Percentiles rank a stretch among this genome's conserved stretches.
Conservation (phyloP, 148 eudicot genomes). For the Chenopodium quinoa region DNA sequence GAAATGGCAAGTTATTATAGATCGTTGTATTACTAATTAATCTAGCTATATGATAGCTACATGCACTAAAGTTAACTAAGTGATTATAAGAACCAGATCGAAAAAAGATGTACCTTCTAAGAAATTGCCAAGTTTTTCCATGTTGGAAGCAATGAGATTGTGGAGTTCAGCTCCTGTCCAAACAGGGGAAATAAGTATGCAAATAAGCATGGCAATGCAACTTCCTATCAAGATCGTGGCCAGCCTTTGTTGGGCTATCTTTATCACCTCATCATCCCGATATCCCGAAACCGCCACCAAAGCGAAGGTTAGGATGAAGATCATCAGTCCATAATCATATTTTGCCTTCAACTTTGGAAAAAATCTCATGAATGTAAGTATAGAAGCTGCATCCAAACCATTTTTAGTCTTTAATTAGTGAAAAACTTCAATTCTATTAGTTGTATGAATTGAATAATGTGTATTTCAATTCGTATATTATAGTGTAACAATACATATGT, state of each 20-base stretch:
- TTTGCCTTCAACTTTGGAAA: slow-evolving; percentile 39
- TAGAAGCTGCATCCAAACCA: slow-evolving; percentile 18
- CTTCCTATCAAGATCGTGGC: slow-evolving; percentile 35
- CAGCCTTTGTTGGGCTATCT: slow-evolving; percentile 30
- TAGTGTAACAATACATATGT: too few species aligned
- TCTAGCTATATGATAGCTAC: neutral
- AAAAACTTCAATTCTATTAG: too few species aligned
- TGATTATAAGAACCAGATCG: too few species aligned
- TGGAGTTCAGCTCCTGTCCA: slow-evolving; percentile 42
- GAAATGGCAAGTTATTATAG: too few species aligned
- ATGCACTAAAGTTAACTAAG: too few species aligned
- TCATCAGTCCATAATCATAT: slow-evolving; percentile 35
- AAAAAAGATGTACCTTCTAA: slow-evolving; percentile 9
- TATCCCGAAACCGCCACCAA: slow-evolving; percentile 38
- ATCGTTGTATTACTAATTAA: too few species aligned
- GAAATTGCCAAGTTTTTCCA: slow-evolving; percentile 24
- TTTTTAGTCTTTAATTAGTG: too few species aligned
- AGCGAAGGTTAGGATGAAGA: slow-evolving; percentile 38
- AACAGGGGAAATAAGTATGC: slow-evolving; percentile 36
- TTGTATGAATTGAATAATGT: too few species aligned
- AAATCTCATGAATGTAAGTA: slow-evolving; percentile 39
- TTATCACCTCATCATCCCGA: slow-evolving; percentile 26
- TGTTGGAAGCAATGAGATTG: slow-evolving; percentile 27
- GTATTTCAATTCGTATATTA: too few species aligned
- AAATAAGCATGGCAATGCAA: slow-evolving; percentile 26